These are phyloP conservation scores for Beverwykella pulmonaria DNA, from an alignment of 495 filamentous ascomycete species.

Conservation along the genomic window DNA sequence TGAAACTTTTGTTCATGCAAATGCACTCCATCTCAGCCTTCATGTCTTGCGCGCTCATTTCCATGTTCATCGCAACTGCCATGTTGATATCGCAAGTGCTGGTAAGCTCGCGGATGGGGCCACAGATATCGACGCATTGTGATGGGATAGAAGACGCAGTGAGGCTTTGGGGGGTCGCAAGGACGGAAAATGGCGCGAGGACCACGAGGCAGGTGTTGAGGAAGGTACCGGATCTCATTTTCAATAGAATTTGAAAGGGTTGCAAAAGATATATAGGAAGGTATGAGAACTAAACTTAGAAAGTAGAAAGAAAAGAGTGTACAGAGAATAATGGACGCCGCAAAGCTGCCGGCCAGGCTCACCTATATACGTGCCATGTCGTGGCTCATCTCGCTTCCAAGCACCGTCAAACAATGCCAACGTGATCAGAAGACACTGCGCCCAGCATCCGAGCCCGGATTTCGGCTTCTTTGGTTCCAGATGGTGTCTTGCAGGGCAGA, in stretches of 20 bases:
- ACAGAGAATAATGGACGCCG: background rate
- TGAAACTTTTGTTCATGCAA: slow-evolving; percentile 8
- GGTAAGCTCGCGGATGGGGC: slow-evolving; percentile 2
- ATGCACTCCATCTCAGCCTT: slow-evolving; percentile 5
- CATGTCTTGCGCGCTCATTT: background rate
- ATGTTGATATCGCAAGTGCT: slow-evolving; percentile 12
- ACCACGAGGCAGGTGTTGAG: background rate
- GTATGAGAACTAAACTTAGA: background rate
- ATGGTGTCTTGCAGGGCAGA: background rate
- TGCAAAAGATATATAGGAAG: background rate
- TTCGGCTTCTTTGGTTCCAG: background rate
- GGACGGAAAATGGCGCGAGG: background rate
- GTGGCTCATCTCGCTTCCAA: background rate
- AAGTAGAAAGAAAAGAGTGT: background rate
- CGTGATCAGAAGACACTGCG: background rate
- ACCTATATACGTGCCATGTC: background rate
- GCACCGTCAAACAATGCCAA: background rate
- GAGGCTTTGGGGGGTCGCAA: background rate
- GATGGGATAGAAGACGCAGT: background rate
- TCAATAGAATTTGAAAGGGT: background rate
- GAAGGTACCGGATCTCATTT: background rate
- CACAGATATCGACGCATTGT: background rate
- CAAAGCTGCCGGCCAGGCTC: background rate
- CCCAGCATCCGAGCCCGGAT: background rate
- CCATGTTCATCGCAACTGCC: background rate